These are phyloP conservation scores for Colletotrichum noveboracense DNA, from an alignment of 2,329 filamentous ascomycete species.

Conservation along the genomic window DNA sequence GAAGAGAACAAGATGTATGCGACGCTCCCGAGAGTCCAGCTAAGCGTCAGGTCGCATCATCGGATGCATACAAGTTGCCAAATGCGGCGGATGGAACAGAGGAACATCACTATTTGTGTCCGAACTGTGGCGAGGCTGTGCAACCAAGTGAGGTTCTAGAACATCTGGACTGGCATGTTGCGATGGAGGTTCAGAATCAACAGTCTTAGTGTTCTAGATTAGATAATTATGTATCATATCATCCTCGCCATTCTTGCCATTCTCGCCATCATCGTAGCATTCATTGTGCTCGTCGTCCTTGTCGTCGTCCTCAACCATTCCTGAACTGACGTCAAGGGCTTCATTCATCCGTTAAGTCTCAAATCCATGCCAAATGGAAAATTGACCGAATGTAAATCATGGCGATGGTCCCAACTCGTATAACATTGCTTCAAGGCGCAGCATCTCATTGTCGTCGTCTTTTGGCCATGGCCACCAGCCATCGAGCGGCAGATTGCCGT, in stretches of 20 bases:
- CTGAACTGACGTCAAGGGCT: not conserved
- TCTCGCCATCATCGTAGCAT: not conserved
- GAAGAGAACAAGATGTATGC: not conserved
- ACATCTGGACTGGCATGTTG: not conserved
- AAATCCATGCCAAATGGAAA: fast-evolving
- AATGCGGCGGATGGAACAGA: not conserved
- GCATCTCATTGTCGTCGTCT: not conserved
- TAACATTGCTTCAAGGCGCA: fast-evolving
- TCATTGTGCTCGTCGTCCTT: not conserved
- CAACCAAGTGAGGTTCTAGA: not conserved
- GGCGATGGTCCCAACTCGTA: not conserved
- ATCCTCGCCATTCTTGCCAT: too few relatives aligned
- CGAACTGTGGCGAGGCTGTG: not conserved
- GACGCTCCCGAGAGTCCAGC: fast-evolving
- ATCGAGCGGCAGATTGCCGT: constrained; percentile 8
- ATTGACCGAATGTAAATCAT: not conserved
- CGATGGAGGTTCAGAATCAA: not conserved
- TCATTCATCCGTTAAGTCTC: not conserved
- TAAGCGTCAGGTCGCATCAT: not conserved
- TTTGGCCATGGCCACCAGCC: constrained; percentile 23
- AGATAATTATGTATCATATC: too few relatives aligned
- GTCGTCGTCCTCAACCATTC: not conserved
- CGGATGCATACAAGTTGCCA: not conserved
- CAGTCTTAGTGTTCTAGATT: not conserved
- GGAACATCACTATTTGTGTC: not conserved